Evolutionary conservation across 106 monocot species (phyloP), one percentile per base, ranked within the genome.

Genomic region (Allium cepa): DNA sequence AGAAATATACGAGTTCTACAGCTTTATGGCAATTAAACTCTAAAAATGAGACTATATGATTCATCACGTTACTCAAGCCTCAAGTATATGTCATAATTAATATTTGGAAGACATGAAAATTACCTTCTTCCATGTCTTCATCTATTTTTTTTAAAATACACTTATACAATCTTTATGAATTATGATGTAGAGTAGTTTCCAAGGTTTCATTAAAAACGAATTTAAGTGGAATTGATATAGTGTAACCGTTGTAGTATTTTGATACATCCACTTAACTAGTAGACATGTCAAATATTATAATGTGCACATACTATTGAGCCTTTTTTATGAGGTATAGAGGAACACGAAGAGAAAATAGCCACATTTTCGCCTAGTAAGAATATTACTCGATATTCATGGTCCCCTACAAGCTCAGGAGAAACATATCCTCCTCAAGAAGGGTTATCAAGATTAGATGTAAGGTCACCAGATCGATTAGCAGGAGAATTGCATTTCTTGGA

Each of bases 401-500:
- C 97, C 45, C 92, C 92, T 7, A 36, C 36, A 36, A 86, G 83
- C 51, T 87, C 86, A 26, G 84, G 84, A 28, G 91, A 86, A 26
- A 71, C 74, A 11, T 81, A 77, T 45, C 47, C 68, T 49, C 53
- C 53, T 12, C 80, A 76, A 10, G 85, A 86, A 69, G 74, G 68
- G 56, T 64, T 92, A 13, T 81, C 83, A 56, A 85, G 83, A 64
- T 66, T 92, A 64, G 88, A 87, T 69, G 83, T 87, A 28, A 67
- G 80, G 16, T 92, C 92, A 48, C 92, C 97, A 13, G 97, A 92
- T 66, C 67, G 79, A 52, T 60, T 97, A 71, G 89, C 89, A 8
- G 97, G 97, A 3, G 97, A 97, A 50, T 71, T 97, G 26, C 50
- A 92, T 62, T 97, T 97, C 78, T 72, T 97, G 69, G 97, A 97